Conservation (phyloP, 331 rosid genomes). For the Quercus tomentella region DNA sequence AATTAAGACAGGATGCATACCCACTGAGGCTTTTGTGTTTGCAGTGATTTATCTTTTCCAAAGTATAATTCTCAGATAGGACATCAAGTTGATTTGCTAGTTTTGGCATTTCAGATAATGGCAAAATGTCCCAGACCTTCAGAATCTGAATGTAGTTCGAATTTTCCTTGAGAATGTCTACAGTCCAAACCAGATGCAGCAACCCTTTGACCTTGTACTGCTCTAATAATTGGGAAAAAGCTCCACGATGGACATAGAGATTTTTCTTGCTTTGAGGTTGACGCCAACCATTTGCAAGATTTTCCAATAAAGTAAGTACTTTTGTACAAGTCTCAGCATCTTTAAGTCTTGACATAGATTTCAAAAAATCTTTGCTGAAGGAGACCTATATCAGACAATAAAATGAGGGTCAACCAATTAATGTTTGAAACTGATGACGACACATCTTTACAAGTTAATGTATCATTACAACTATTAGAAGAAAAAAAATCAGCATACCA, state of each 20-base stretch:
- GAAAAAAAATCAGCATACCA: conserved; percentile 7
- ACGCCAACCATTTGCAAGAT: conserved; percentile 33
- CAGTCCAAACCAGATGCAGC: conserved; percentile 18
- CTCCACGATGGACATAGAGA: not conserved
- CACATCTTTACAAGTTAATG: not conserved
- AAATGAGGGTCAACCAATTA: not conserved
- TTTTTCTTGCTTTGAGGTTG: not conserved
- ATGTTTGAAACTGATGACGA: not conserved
- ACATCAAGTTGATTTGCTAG: conserved; percentile 4
- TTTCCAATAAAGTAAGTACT: conserved; percentile 9
- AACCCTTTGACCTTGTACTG: conserved; percentile 6
- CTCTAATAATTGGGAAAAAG: conserved; percentile 21
- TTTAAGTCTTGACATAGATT: conserved; percentile 7
- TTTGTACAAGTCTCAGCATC: not conserved
- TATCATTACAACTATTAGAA: not conserved
- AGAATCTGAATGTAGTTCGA: conserved; percentile 17
- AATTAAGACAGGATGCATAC: not conserved
- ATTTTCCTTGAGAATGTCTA: conserved; percentile 16
- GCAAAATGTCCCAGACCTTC: conserved; percentile 23
- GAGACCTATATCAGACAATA: not conserved
- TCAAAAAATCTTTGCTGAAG: conserved; percentile 3
- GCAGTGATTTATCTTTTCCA: conserved; percentile 16
- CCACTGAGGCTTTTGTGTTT: conserved; percentile 8
- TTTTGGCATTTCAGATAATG: not conserved
- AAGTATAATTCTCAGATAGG: not conserved